phyloP scores from a whole-genome alignment of 2,329 filamentous ascomycete species.

The Trichoderma sp. region DNA sequence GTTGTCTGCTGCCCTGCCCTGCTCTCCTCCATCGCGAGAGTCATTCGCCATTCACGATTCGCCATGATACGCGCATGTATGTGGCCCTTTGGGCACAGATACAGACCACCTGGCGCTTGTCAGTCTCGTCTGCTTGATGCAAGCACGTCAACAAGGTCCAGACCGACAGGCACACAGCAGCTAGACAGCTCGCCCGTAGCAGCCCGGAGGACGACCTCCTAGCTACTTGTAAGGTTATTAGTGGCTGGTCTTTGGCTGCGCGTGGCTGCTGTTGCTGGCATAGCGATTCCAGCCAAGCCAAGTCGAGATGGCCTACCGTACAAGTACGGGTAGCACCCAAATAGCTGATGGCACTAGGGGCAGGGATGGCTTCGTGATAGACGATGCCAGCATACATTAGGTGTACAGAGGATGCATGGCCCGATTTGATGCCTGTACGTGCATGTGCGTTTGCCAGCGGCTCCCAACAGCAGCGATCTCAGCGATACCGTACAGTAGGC shows the following conservation, averaged over 20 bases:
- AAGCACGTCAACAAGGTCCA: slow-evolving; percentile 5
- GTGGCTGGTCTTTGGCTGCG: slow-evolving; percentile 15
- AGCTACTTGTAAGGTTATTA: slow-evolving; percentile 1
- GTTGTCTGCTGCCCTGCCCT: background rate
- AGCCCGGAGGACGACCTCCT: background rate
- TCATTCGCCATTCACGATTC: background rate
- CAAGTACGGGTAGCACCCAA: background rate
- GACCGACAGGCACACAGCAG: slow-evolving; percentile 14
- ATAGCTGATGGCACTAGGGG: slow-evolving; percentile 12
- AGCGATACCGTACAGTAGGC: background rate
- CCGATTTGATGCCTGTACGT: background rate
- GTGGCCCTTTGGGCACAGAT: slow-evolving; percentile 24
- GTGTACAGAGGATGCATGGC: slow-evolving; percentile 1
- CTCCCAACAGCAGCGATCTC: background rate
- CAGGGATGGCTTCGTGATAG: background rate
- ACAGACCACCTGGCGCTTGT: slow-evolving; percentile 7
- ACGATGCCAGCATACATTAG: background rate
- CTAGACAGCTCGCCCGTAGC: background rate
- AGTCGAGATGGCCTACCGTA: slow-evolving; percentile 11
- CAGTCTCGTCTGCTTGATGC: slow-evolving; percentile 7
- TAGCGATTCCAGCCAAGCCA: slow-evolving; percentile 15
- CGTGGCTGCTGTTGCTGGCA: slow-evolving; percentile 22
- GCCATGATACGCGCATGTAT: background rate
- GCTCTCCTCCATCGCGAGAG: background rate
- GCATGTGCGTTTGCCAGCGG: slow-evolving; percentile 1